phyloP scores from a whole-genome alignment of 768 basidiomycete genomes.

The Fibroporia radiculosa region DNA sequence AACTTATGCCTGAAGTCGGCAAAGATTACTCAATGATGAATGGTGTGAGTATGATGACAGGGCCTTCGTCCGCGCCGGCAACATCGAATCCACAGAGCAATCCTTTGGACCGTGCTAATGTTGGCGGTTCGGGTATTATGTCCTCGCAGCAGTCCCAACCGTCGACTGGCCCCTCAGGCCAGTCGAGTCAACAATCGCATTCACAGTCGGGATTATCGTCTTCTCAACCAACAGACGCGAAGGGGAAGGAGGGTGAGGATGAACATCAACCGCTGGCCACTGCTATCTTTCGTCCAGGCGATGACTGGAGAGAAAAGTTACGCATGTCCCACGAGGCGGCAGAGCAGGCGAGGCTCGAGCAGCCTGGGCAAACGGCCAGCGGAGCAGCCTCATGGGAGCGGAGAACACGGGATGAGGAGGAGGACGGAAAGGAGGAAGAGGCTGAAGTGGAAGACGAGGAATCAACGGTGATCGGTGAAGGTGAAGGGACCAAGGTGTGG shows the following conservation, averaged over 20 bases:
- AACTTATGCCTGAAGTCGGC: slow-evolving; percentile 65
- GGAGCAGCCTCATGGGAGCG: slow-evolving; percentile 45
- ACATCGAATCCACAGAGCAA: slow-evolving; percentile 33
- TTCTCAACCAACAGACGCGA: slow-evolving; percentile 24
- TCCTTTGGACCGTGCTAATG: slow-evolving; percentile 44
- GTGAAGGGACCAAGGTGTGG: slow-evolving; percentile 72
- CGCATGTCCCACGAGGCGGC: slow-evolving; percentile 56
- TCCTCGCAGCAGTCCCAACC: slow-evolving; percentile 31
- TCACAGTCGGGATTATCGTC: slow-evolving; percentile 24
- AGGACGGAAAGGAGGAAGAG: slow-evolving; percentile 60
- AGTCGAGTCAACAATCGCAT: slow-evolving; percentile 15
- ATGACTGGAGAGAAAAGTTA: slow-evolving; percentile 80
- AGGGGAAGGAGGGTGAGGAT: slow-evolving; percentile 39
- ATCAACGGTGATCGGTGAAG: slow-evolving; percentile 51
- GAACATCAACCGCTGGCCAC: slow-evolving; percentile 51
- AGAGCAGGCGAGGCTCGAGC: slow-evolving; percentile 37
- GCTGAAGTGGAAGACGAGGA: slow-evolving; percentile 60
- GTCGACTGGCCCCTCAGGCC: slow-evolving; percentile 10
- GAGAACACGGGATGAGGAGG: slow-evolving; percentile 50
- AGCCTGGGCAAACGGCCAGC: slow-evolving; percentile 26
- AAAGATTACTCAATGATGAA: slow-evolving; percentile 67
- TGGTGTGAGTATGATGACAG: slow-evolving; percentile 47
- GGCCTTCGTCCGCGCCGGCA: slow-evolving; percentile 42
- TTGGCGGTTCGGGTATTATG: slow-evolving; percentile 32
- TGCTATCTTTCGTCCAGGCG: slow-evolving; percentile 84